Base-by-base conservation (phyloP, 441 rosid genomes). In the Mallotus repandus region DNA sequence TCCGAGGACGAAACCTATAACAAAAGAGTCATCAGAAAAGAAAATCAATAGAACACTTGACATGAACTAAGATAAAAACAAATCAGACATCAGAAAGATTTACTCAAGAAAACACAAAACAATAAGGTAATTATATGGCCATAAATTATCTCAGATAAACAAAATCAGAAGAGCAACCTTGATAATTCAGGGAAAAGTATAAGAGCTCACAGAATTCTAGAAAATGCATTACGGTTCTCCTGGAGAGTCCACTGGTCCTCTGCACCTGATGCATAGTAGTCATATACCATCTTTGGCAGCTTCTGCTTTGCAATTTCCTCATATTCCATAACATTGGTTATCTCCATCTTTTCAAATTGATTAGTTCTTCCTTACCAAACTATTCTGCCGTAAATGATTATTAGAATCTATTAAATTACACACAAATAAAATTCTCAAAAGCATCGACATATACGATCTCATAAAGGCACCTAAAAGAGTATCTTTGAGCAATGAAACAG, bases 201-300 rank as follows among this genome's bases (percentile, higher is more conserved):
- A 29, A 19, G 25, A 80, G 62, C 93, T 83, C 81, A 95, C 99
- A 90, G 71, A 79, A 95, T 95, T 82, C 96, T 87, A 14, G 98
- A 86, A 78, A 93, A 95, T 38, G 98, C 99, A 71, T 86, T 83
- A 14, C 88, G 84, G 79, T 93, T 95, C 84, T 95, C 97, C 82
- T 67, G 71, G 66, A 95, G 97, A 69, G 94, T 88, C 99, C 98
- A 95, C 74, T 95, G 94, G 81, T 93, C 98, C 76, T 95, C 99
- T 19, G 97, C 97, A 35, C 99, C 99, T 4, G 98, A 91, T 19
- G 95, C 94, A 81, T 90, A 93, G 78, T 91, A 95, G 89, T 95
- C 99, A 76, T 81, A 95, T 61, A 89, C 87, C 98, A 96, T 90
- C 90, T 96, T 93, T 4, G 99, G 99, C 79, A 96, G 67, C 66